Conservation (phyloP, 495 filamentous ascomycete genomes). For the Tuber indicum region DNA sequence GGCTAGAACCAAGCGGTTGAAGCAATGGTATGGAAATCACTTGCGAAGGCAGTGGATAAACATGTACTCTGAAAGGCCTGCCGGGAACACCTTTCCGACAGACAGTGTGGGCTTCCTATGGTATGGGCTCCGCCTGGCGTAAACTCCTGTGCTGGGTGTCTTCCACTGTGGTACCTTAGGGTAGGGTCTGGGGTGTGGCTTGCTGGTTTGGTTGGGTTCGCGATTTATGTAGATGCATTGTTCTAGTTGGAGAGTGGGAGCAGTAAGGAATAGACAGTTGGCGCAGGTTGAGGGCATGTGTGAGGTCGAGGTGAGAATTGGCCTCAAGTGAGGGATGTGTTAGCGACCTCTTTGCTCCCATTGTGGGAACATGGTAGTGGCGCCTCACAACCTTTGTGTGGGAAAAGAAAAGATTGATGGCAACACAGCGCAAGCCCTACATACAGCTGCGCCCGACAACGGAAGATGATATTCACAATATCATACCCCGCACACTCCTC, state of each 20-base stretch:
- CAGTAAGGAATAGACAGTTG: background rate
- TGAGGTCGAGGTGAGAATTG: background rate
- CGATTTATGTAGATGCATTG: background rate
- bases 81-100: background rate
- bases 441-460: background rate
- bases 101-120: background rate
- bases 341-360: background rate
- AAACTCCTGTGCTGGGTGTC: background rate
- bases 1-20: background rate
- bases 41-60: background rate
- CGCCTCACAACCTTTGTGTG: too few relatives aligned
- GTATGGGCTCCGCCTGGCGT: background rate
- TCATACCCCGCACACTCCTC: constrained; percentile 10
- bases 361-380: background rate
- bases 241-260: background rate
- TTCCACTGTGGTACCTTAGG: background rate
- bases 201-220: background rate
- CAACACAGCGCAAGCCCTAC: background rate
- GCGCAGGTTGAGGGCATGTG: background rate
- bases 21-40: background rate
- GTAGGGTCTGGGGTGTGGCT: background rate
- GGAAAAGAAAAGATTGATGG: background rate
- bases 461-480: background rate
- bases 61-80: background rate
- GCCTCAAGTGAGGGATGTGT: background rate